phyloP scores from a whole-genome alignment of 2,329 filamentous ascomycete species.

The Neocatenulostroma microsporum region DNA sequence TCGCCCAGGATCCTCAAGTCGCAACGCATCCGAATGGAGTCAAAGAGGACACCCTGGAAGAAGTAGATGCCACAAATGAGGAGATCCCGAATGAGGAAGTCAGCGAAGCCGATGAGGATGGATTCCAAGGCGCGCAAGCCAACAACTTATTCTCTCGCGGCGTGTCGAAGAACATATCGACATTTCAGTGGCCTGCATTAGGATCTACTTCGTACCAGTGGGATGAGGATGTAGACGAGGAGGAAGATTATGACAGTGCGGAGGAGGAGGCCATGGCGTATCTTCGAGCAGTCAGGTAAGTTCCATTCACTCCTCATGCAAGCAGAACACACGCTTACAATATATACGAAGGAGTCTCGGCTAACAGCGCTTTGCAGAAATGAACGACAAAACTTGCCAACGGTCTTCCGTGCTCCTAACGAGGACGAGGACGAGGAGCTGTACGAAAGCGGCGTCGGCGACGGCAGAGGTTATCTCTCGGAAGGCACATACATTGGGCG shows the following conservation, averaged over 20 bases:
- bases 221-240: conserved; percentile 17
- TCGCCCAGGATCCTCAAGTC: not conserved
- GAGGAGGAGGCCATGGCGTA: conserved; percentile 29
- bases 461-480: conserved; percentile 59
- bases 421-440: conserved; percentile 33
- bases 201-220: conserved; percentile 18
- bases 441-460: conserved; percentile 45
- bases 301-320: not conserved
- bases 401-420: conserved; percentile 18
- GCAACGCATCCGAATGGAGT: too few relatives aligned
- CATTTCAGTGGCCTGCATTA: conserved; percentile 21
- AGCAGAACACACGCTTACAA: conserved; percentile 4
- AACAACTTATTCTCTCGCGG: not conserved
- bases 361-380: conserved; percentile 13
- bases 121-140: not conserved
- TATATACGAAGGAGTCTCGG: conserved; percentile 9
- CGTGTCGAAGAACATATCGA: conserved; percentile 12
- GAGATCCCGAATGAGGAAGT: not conserved
- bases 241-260: conserved; percentile 13
- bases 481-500: conserved; percentile 72
- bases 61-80: conserved; percentile 2
- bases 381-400: conserved; percentile 22
- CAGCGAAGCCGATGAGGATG: not conserved
- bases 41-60: not conserved
- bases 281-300: conserved; percentile 24